phyloP scores from a whole-genome alignment of 164 flowering plant genomes.

The Tetracentron sinense region DNA sequence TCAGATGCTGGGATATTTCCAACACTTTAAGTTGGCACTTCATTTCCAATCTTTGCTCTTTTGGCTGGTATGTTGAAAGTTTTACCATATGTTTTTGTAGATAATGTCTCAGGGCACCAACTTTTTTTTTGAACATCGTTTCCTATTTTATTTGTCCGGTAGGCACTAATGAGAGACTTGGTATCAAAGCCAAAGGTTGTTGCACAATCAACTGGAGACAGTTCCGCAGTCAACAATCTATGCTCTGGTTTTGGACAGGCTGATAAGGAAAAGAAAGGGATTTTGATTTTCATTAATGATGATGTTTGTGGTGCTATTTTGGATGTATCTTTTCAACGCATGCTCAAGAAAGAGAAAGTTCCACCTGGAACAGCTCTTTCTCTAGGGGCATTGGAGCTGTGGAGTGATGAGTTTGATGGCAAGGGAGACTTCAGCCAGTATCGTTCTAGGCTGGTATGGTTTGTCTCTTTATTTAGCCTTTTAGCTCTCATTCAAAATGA shows the following conservation, averaged over 20 bases:
- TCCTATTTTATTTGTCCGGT: slow-evolving; percentile 10
- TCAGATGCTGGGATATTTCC: slow-evolving; percentile 96
- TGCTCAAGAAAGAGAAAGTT: slow-evolving; percentile 71
- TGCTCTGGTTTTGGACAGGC: slow-evolving; percentile 34
- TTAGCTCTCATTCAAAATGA: not conserved
- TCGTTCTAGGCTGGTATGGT: slow-evolving; percentile 83
- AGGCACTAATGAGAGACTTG: slow-evolving; percentile 78
- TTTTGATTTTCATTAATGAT: slow-evolving; percentile 50
- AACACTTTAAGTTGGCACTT: slow-evolving; percentile 67
- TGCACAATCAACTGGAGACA: slow-evolving; percentile 39
- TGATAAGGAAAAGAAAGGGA: slow-evolving; percentile 54
- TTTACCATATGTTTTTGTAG: not conserved
- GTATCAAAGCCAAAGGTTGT: slow-evolving; percentile 60
- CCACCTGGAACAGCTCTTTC: slow-evolving; percentile 36
- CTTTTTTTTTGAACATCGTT: slow-evolving; percentile 1
- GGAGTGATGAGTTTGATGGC: slow-evolving; percentile 93
- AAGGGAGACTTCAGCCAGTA: slow-evolving; percentile 83
- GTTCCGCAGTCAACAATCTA: slow-evolving; percentile 20
- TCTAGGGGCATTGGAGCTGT: slow-evolving; percentile 70
- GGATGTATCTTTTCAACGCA: slow-evolving; percentile 67
- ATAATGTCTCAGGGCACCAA: not conserved
- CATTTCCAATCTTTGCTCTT: slow-evolving; percentile 75
- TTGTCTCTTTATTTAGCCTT: not conserved
- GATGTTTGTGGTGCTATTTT: slow-evolving; percentile 61
- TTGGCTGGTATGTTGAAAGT: slow-evolving; percentile 74